These are phyloP conservation scores for Acorus gramineus DNA, from an alignment of 106 monocot genomes.

Conservation along the genomic window DNA sequence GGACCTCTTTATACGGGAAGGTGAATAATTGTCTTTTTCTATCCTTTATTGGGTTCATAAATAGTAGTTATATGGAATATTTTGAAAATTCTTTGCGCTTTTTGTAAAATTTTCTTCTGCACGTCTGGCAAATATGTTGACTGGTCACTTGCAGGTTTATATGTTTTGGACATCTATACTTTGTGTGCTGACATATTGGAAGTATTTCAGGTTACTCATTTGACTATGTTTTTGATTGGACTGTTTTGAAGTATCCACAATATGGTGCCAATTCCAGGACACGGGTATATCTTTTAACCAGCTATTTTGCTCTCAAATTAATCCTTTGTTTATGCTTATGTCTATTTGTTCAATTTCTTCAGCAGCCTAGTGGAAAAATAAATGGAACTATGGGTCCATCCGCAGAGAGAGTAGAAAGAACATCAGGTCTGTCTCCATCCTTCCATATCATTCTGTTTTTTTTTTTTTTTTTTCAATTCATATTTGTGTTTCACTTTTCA, in stretches of 20 bases:
- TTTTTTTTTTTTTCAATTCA: no score
- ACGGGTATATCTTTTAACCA: conserved; percentile 26
- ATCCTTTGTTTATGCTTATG: background rate
- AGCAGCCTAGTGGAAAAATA: conserved; percentile 45
- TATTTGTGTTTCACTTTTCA: no score
- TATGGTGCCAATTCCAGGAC: conserved; percentile 37
- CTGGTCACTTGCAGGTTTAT: background rate
- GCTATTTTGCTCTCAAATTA: background rate
- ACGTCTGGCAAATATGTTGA: no score
- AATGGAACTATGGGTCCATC: conserved; percentile 46
- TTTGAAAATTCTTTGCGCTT: no score
- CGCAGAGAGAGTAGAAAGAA: conserved; percentile 35
- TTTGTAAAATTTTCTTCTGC: no score
- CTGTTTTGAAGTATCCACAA: conserved; percentile 64
- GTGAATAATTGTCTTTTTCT: conserved; percentile 8
- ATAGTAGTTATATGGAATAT: no score
- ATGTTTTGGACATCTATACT: background rate
- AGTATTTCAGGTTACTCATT: conserved; percentile 65
- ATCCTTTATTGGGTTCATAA: no score
- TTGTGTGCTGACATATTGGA: background rate
- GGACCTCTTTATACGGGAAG: conserved; percentile 76
- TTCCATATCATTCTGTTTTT: background rate
- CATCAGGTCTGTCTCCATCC: conserved; percentile 30
- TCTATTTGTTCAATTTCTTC: conserved; percentile 8
- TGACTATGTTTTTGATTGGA: conserved; percentile 97